These are phyloP conservation scores for Lachancea sp. DNA, from an alignment of 805 yeast species.

Conservation along the genomic window DNA sequence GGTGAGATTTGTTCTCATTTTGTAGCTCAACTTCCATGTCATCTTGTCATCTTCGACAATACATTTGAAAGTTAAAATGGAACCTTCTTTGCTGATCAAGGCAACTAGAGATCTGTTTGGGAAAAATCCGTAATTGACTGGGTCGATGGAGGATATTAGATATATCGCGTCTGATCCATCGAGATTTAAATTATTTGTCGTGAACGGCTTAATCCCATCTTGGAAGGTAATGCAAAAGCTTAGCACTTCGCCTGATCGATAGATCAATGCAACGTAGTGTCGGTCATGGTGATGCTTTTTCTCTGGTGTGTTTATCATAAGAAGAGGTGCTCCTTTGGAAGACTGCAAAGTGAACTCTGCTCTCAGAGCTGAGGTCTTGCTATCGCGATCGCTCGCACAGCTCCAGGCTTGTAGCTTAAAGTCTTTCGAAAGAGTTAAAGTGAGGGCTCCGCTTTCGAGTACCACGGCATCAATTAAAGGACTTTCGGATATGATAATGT, in stretches of 20 bases:
- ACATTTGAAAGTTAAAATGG: conserved; percentile 43
- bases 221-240: conserved; percentile 29
- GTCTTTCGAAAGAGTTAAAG: conserved; percentile 41
- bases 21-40: conserved; percentile 47
- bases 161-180: conserved; percentile 33
- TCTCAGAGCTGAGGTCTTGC: conserved; percentile 15
- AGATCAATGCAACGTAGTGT: conserved; percentile 49
- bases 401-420: conserved; percentile 53
- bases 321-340: conserved; percentile 15
- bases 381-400: conserved; percentile 34
- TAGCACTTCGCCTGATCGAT: conserved; percentile 27
- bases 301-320: conserved; percentile 36
- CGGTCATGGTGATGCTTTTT: conserved; percentile 26
- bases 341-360: conserved; percentile 11
- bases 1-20: conserved; percentile 49
- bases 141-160: conserved; percentile 56
- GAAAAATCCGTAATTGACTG: conserved; percentile 41
- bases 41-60: conserved; percentile 28
- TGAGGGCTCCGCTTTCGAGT: conserved; percentile 41
- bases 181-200: conserved; percentile 15
- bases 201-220: conserved; percentile 33
- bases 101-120: conserved; percentile 45
- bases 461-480: conserved; percentile 46
- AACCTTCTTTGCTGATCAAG: conserved; percentile 48
- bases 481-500: conserved; percentile 39